Evolutionary conservation across 768 basidiomycete species (phyloP).

Genomic region (Rhizopogon roseolus): DNA sequence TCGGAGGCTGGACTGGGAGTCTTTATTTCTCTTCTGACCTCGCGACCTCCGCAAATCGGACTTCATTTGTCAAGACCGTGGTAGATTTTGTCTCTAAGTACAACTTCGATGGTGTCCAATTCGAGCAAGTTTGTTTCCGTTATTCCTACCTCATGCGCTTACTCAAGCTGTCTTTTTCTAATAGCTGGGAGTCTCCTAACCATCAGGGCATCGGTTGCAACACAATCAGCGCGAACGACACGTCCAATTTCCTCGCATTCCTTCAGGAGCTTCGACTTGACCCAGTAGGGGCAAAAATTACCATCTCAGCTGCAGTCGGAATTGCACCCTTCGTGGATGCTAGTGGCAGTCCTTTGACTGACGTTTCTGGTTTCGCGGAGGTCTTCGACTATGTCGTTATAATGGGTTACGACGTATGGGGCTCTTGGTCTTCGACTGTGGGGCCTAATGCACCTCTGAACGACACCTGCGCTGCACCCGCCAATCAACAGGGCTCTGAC

Average conservation of each 20-base stretch:
- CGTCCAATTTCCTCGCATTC: slow-evolving; percentile 73
- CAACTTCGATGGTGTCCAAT: slow-evolving; percentile 49
- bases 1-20: slow-evolving; percentile 73
- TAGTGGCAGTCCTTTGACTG: slow-evolving; percentile 52
- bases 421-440: slow-evolving; percentile 44
- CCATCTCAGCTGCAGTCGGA: slow-evolving; percentile 66
- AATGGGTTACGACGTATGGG: slow-evolving; percentile 67
- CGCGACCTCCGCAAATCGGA: slow-evolving; percentile 50
- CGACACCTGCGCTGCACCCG: slow-evolving; percentile 62
- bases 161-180: not conserved
- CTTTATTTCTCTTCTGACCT: slow-evolving; percentile 59
- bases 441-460: slow-evolving; percentile 82
- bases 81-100: slow-evolving; percentile 44
- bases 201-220: slow-evolving; percentile 69
- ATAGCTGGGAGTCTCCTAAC: slow-evolving; percentile 86
- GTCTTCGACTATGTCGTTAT: slow-evolving; percentile 62
- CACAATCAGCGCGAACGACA: slow-evolving; percentile 48
- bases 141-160: not conserved
- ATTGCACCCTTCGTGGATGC: slow-evolving; percentile 58
- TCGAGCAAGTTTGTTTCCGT: slow-evolving; percentile 16
- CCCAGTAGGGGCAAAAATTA: slow-evolving; percentile 46
- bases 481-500: slow-evolving; percentile 68
- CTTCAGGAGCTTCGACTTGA: slow-evolving; percentile 60
- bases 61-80: slow-evolving; percentile 60
- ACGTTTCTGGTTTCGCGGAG: slow-evolving; percentile 69